A percentile compares a stretch with the other conserved stretches of the same genome.
phyloP scores from a whole-genome alignment of 139 green algal genomes.

The Astrephomene gubernaculifera region DNA sequence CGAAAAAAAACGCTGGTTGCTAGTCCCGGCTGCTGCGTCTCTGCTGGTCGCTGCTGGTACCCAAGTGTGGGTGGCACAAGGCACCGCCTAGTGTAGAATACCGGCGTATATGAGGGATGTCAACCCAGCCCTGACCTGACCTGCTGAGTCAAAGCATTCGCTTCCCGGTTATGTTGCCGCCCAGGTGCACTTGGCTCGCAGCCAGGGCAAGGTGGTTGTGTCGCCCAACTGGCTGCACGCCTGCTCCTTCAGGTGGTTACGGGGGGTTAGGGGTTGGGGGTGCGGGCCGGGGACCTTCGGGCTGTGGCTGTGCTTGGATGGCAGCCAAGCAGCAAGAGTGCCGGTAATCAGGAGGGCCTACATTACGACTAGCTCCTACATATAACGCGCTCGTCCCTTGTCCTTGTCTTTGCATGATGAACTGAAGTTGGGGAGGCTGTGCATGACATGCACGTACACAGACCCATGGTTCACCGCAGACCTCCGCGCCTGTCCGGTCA shows the following conservation, averaged over 20 bases:
- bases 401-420: background rate
- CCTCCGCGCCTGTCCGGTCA: no score
- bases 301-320: no score
- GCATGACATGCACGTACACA: background rate
- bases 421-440: background rate
- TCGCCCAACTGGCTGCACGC: conserved; percentile 28
- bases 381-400: no score
- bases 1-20: no score
- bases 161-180: background rate
- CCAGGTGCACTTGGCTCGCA: conserved; percentile 24
- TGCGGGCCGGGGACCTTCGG: background rate
- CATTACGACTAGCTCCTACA: no score
- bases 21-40: no score
- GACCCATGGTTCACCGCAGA: background rate
- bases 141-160: background rate
- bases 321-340: no score
- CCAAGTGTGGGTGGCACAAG: no score
- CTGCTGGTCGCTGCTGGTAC: background rate
- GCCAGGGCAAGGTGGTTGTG: conserved; percentile 24
- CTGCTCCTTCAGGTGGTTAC: conserved; percentile 29
- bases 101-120: no score
- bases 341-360: no score
- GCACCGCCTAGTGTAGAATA: no score
- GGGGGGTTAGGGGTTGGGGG: background rate
- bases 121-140: no score